Evolutionary conservation across 331 rosid genomes (phyloP), one percentile per base, ranked within the genome.

Genomic region (Saraca asoca): DNA sequence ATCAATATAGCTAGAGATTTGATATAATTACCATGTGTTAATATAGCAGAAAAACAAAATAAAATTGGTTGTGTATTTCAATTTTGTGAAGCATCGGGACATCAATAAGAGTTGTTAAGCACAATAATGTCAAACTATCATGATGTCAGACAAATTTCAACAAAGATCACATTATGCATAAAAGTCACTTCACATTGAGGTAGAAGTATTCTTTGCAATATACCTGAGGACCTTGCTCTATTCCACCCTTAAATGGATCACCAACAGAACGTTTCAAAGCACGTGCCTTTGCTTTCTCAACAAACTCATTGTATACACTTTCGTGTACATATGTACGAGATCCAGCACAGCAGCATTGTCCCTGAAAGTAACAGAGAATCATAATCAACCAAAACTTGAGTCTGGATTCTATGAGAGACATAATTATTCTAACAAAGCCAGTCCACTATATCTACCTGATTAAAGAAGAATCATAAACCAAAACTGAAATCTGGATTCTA

Each of bases 161-260:
- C 24, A 9, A 15, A 24, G 15, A 39, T 8, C 11, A 39, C 43
- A 46, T 16, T 5, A 60, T 57, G 41, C 12, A 43, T n/a, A 9
- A 14, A n/a, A n/a, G 12, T 24, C 35, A 29, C n/a, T 20, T 12
- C 15, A 39, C 11, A 8, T 7, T 0, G 7, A 10, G 43, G 8
- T 39, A 7, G 11, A 16, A 56, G 45, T 6, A 49, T n/a, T 20
- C 33, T 14, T 24, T 35, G 52, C 35, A 20, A 46, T 62, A 74
- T 74, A 87, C 91, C 91, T 85, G 95, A 60, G 95, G 95, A 70
- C 95, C 89, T 81, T 88, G 91, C 79, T 85, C 91, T 51, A 85
- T 67, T 39, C 89, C 91, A 5, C 57, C 69, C 42, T 64, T 80
- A 78, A 82, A 88, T n/a, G 90, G 92, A 77, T 85, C 95, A 19